phyloP scores from a whole-genome alignment of 2,329 filamentous ascomycete genomes.

The Colletotrichum spaethianum region DNA sequence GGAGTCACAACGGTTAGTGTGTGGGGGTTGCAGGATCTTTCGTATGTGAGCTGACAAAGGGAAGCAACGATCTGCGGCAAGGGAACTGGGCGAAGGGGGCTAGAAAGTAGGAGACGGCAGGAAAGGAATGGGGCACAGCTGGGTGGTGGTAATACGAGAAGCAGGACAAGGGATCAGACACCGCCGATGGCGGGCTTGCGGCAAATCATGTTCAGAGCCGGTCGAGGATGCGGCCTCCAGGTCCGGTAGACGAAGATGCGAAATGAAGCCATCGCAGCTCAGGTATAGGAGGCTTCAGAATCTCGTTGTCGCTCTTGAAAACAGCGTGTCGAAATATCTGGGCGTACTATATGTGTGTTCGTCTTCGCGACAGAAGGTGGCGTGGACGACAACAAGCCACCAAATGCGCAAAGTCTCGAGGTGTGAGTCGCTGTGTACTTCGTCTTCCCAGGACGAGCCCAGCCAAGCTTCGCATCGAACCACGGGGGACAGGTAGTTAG shows the following conservation, averaged over 20 bases:
- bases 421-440: conserved; percentile 1
- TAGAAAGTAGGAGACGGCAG: not conserved
- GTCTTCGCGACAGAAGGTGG: not conserved
- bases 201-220: not conserved
- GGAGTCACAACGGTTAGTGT: conserved; percentile 28
- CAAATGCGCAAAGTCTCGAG: not conserved
- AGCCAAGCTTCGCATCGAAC: conserved; percentile 25
- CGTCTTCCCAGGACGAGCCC: conserved; percentile 2
- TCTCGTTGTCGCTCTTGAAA: not conserved
- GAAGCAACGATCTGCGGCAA: conserved; percentile 36
- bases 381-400: conserved; percentile 4
- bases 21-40: conserved; percentile 45
- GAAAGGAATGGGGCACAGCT: conserved; percentile 1
- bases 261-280: not conserved
- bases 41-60: conserved; percentile 30
- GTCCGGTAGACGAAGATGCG: not conserved
- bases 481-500: conserved; percentile 17
- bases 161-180: conserved; percentile 9
- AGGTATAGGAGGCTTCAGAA: not conserved
- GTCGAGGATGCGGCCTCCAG: not conserved
- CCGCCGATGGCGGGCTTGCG: conserved; percentile 7
- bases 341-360: not conserved
- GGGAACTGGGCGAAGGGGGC: conserved; percentile 16
- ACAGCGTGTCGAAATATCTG: not conserved
- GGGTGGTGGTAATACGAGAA: conserved; percentile 15